Percentiles rank a stretch among this genome's conserved stretches.
Conservation (phyloP, 495 filamentous ascomycete genomes). For the Evernia prunastri region DNA sequence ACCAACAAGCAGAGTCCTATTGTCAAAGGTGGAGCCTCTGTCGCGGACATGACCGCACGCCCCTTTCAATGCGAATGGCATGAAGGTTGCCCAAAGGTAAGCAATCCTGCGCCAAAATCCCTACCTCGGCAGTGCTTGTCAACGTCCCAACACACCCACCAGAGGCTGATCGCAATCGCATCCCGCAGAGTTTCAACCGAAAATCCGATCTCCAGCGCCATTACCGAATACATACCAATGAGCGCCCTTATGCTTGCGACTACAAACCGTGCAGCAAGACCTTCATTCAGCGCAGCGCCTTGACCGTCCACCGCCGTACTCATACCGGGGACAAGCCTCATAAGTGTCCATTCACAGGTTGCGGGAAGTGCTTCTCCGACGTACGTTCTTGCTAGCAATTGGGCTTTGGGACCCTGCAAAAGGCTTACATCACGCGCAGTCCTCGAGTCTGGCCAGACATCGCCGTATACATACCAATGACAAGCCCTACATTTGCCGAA, state of each 20-base stretch:
- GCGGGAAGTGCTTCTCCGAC: conserved; percentile 80
- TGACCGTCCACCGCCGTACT: conserved; percentile 80
- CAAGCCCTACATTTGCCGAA: conserved; percentile 74
- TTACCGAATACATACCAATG: conserved; percentile 86
- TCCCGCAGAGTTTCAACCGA: conserved; percentile 74
- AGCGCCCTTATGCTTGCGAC: conserved; percentile 71
- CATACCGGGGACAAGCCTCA: conserved; percentile 91
- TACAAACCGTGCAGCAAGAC: conserved; percentile 70
- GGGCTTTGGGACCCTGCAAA: conserved; percentile 17
- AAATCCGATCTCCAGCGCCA: conserved; percentile 87
- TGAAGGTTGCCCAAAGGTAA: conserved; percentile 23
- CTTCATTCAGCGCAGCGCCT: conserved; percentile 83
- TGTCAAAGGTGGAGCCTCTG: conserved; percentile 13
- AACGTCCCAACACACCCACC: not conserved
- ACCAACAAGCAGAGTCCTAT: conserved; percentile 13
- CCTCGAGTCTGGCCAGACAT: conserved; percentile 80
- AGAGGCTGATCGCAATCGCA: conserved; percentile 6
- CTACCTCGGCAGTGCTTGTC: not conserved
- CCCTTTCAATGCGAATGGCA: conserved; percentile 26
- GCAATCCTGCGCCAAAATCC: not conserved
- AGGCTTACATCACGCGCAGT: conserved; percentile 44
- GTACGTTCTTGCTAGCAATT: conserved; percentile 37
- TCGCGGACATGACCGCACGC: conserved; percentile 19
- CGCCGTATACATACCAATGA: conserved; percentile 82
- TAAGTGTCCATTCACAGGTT: conserved; percentile 70